Conservation (phyloP, 495 filamentous ascomycete species). For the Usnea hakonensis region DNA sequence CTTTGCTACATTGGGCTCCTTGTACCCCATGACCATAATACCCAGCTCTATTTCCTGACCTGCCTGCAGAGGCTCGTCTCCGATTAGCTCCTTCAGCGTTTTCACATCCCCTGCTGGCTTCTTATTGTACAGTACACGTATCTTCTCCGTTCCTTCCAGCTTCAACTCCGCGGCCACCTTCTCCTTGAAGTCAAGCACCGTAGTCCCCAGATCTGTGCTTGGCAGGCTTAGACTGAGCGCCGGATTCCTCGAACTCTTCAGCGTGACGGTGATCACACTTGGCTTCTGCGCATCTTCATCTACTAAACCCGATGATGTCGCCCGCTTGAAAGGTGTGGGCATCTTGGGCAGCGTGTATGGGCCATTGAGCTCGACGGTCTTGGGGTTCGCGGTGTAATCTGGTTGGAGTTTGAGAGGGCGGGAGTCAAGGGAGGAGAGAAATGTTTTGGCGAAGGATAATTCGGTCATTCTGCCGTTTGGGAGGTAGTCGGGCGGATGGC, state of each 20-base stretch:
- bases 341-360: slow-evolving; percentile 20
- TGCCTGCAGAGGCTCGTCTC: slow-evolving; percentile 41
- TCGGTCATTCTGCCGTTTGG: slow-evolving; percentile 60
- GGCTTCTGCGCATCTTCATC: neutral
- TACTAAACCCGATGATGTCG: neutral
- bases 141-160: slow-evolving; percentile 45
- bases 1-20: slow-evolving; percentile 26
- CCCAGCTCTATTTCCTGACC: slow-evolving; percentile 58
- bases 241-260: slow-evolving; percentile 71
- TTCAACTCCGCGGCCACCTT: slow-evolving; percentile 39
- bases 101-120: slow-evolving; percentile 73
- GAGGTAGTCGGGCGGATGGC: neutral
- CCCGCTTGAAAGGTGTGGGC: slow-evolving; percentile 12
- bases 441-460: slow-evolving; percentile 71
- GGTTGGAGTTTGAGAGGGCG: slow-evolving; percentile 66
- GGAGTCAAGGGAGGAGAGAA: slow-evolving; percentile 70
- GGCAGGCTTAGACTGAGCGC: slow-evolving; percentile 54
- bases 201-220: slow-evolving; percentile 52
- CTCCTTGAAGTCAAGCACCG: slow-evolving; percentile 65
- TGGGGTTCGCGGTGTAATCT: slow-evolving; percentile 81
- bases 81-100: slow-evolving; percentile 45
- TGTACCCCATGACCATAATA: slow-evolving; percentile 66
- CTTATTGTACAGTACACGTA: slow-evolving; percentile 74
- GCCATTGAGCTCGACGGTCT: slow-evolving; percentile 48
- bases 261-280: slow-evolving; percentile 41